These are phyloP conservation scores for Fragilariopsis cylindrus DNA, from an alignment of 108 stramenopile species.

Conservation along the genomic window DNA sequence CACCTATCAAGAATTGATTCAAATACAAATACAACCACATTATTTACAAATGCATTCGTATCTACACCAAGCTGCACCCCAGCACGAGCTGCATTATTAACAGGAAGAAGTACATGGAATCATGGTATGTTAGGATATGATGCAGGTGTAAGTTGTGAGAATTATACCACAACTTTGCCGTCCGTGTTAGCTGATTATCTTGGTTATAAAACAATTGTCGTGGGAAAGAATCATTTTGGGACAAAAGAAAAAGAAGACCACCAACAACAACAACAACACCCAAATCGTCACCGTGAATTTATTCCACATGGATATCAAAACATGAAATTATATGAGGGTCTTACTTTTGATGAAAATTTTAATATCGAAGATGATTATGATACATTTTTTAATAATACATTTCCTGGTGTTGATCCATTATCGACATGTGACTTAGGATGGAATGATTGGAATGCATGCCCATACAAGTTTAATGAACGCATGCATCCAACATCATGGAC, in stretches of 20 bases:
- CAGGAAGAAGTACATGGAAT: slow-evolving; percentile 40
- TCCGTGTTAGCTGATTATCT: slow-evolving; percentile 3
- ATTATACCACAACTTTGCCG: slow-evolving; percentile 42
- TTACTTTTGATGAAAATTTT: neutral
- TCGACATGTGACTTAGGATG: slow-evolving; percentile 30
- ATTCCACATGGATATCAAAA: slow-evolving; percentile 31
- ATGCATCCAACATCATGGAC: slow-evolving; percentile 49
- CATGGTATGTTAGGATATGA: slow-evolving; percentile 48
- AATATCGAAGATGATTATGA: slow-evolving; percentile 35
- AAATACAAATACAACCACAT: neutral
- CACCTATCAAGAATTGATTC: slow-evolving; percentile 23
- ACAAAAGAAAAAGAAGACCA: neutral
- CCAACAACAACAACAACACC: neutral
- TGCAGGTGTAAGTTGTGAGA: slow-evolving; percentile 6
- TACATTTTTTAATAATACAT: slow-evolving; percentile 16
- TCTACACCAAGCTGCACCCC: slow-evolving; percentile 51
- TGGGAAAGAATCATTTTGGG: slow-evolving; percentile 53
- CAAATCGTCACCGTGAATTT: neutral
- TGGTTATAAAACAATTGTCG: slow-evolving; percentile 21
- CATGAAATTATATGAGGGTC: slow-evolving; percentile 35
- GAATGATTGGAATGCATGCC: slow-evolving; percentile 40
- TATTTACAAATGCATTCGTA: slow-evolving; percentile 31
- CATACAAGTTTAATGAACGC: slow-evolving; percentile 37
- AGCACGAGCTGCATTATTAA: slow-evolving; percentile 36
- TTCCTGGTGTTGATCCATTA: slow-evolving; percentile 34